Percentiles rank a stretch among this genome's conserved stretches.
These are phyloP conservation scores for Pyricularia grisea DNA, from an alignment of 2,329 filamentous ascomycete genomes.

Conservation along the genomic window DNA sequence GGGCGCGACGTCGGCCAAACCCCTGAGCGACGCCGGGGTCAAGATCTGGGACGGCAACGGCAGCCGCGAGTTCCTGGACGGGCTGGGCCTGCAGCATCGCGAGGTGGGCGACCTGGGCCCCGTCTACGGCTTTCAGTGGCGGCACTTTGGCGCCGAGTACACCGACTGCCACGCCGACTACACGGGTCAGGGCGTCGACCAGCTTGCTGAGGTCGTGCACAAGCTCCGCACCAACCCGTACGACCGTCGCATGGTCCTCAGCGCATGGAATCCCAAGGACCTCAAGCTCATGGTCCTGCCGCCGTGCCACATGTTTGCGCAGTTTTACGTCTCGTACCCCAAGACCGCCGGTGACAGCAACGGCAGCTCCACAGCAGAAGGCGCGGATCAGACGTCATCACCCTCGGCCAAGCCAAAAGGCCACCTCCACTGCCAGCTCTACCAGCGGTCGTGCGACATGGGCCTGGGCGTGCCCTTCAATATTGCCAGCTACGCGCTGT, in stretches of 20 bases:
- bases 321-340: conserved; percentile 84
- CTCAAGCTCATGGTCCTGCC: conserved; percentile 82
- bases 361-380: conserved; percentile 10
- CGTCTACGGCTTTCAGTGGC: conserved; percentile 98
- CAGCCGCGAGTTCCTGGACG: conserved; percentile 81
- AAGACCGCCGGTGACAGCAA: conserved; percentile 7
- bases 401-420: conserved; percentile 40
- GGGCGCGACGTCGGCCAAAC: conserved; percentile 69
- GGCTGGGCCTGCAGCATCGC: conserved; percentile 69
- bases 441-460: conserved; percentile 95
- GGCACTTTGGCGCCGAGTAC: conserved; percentile 93
- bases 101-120: conserved; percentile 85
- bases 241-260: conserved; percentile 82
- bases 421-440: conserved; percentile 76
- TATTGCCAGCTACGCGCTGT: conserved; percentile 85
- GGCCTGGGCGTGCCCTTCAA: conserved; percentile 96
- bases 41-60: conserved; percentile 99
- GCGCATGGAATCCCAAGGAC: conserved; percentile 89
- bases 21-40: conserved; percentile 70
- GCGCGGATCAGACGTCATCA: conserved; percentile 16
- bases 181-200: conserved; percentile 80
- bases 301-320: conserved; percentile 95
- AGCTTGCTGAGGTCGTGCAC: conserved; percentile 80
- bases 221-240: conserved; percentile 79
- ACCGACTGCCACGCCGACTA: conserved; percentile 73